Evolutionary conservation across 805 yeast species (phyloP), one percentile per base, ranked within the genome.

Genomic region (Grigorovia yakushimaensis): DNA sequence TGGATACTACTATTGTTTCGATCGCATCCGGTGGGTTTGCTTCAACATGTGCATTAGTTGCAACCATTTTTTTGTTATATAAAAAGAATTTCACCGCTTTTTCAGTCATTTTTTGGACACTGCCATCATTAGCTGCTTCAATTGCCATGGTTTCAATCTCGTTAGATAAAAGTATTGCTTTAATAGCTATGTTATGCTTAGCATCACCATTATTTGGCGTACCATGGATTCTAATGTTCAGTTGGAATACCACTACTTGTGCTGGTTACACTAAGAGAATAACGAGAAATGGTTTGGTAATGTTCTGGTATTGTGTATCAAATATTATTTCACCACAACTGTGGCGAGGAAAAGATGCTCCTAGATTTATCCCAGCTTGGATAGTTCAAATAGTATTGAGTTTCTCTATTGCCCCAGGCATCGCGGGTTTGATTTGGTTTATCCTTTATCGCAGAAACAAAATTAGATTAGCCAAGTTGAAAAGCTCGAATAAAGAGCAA

Each of bases 311-410:
- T 49, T 66, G 75, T 49, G 51, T 76, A 44, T 66, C 77, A 8
- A 78, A 78, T 52, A 68, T 78, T 35, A 71, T 77, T 24, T 72
- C 79, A 4, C 81, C 82, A 4, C 82, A 77, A 56, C 55, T 78
- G 35, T 78, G 81, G 81, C 67, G 69, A 56, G 62, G 55, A 8
- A 58, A 54, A n/a, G 73, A 72, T 51, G 67, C 71, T 7, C 81
- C 82, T 43, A 60, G 71, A 48, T 73, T 67, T 53, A 50, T 58
- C 15, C 67, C 71, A 2, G 73, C 78, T 8, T 73, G 83, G 82
- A 65, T 71, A 46, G 78, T 76, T 10, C 82, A 77, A 55, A 74
- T 77, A 44, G 78, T 76, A 10, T 52, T 76, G n/a, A 69, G 77
- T 9, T 78, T 74, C 56, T 60, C 67, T 37, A 39, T 64, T 10